phyloP scores from a whole-genome alignment of 2,329 filamentous ascomycete species.

The Blastomyces gilchristii region DNA sequence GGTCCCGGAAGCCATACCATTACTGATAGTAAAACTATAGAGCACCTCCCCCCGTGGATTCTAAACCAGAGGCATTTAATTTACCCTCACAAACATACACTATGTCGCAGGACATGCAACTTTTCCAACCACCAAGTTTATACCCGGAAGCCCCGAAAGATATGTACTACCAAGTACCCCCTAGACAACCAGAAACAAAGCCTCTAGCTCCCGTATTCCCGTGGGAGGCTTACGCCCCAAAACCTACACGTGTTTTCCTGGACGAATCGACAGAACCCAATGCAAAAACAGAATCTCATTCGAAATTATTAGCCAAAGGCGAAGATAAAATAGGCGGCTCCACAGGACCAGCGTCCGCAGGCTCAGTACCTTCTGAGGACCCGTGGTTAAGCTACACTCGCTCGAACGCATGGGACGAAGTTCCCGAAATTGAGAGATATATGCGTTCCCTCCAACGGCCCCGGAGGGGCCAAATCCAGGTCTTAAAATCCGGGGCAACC shows the following conservation, averaged over 20 bases:
- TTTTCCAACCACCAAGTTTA: conserved; percentile 64
- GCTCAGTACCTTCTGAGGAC: conserved; percentile 36
- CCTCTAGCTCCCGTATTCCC: conserved; percentile 68
- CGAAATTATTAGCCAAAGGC: conserved; percentile 1
- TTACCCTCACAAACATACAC: conserved; percentile 69
- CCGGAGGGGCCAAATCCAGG: conserved; percentile 41
- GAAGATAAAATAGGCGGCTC: conserved; percentile 8
- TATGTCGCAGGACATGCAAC: conserved; percentile 66
- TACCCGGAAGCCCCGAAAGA: conserved; percentile 77
- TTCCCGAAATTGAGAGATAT: conserved; percentile 79
- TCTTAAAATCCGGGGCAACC: conserved; percentile 20
- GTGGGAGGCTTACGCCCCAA: conserved; percentile 66
- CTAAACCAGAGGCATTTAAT: conserved; percentile 74
- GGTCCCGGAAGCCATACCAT: conserved; percentile 7
- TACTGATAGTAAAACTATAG: conserved; percentile 33
- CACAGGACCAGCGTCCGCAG: conserved; percentile 9
- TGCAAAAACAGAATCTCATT: conserved; percentile 4
- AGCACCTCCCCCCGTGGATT: conserved; percentile 51
- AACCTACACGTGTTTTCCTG: conserved; percentile 43
- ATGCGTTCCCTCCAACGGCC: conserved; percentile 65
- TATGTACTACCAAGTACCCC: conserved; percentile 79
- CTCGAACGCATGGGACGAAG: conserved; percentile 85
- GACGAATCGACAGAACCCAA: conserved; percentile 20
- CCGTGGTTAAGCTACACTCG: conserved; percentile 66
- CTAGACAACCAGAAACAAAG: conserved; percentile 45